Base-by-base conservation (phyloP, 352 stramenopile genomes). In the Globisporangium canariense region DNA sequence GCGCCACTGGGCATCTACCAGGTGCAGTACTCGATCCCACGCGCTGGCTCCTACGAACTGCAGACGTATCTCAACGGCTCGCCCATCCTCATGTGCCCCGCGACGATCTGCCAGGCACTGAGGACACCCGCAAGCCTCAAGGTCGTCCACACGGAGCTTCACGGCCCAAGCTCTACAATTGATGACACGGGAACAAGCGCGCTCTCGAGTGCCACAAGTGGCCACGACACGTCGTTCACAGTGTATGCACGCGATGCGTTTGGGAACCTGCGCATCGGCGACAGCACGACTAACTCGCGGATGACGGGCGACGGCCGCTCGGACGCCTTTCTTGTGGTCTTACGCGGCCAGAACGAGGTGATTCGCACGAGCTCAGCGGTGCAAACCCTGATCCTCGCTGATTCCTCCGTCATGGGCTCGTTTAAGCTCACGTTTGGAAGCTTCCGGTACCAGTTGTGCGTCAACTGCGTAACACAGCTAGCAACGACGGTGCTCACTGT, bases 21-120 rank as follows among this genome's bases (percentile, higher is more conserved):
- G 30, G 93, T 98, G 8, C 89, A 97, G 28, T 98, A 99, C 65
- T 98, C 96, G 32, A 90, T 98, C 41, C 92, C 95, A 3, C 71
- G 77, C 10, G 88, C 92, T 2, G 96, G 93, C 2, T 67, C 58
- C 57, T 99, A 99, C 69, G 62, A 91, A 13, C 88, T 93, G 10
- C 78, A 81, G 60, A 89, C 83, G 47, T 89, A 79, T 25, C 59
- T 98, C n/a, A 79, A 88, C 11, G 82, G 74, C 13, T 89, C 97
- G 32, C 75, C 81, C 6, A 94, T 98, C 45, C 77, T 97, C 34
- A 96, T 97, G 78, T 99, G 96, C 66, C 82, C 92, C 25, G 84
- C 78, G 7, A 64, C 65, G 6, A 66, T 68, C 9, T 95, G 85
- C 36, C 64, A 74, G n/a, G 1, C 64, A 1, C 67, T 95, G 0